Evolutionary conservation across 169 alveolate genomes (phyloP).

Genomic region (Plasmodium sp.): DNA sequence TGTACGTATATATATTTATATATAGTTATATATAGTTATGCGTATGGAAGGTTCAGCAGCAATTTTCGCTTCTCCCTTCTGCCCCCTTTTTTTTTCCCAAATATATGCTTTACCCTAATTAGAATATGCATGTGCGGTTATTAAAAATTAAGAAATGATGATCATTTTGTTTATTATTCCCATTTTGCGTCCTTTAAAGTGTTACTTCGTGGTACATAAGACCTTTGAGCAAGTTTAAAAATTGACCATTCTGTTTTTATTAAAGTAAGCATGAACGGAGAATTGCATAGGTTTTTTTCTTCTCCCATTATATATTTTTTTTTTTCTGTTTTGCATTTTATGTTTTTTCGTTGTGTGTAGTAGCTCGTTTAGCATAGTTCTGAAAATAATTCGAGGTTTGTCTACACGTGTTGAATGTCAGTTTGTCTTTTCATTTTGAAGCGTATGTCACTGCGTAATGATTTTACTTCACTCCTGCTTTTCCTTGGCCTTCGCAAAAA

Average conservation of each 20-base stretch:
- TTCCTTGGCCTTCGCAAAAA: background rate
- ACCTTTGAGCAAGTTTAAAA: background rate
- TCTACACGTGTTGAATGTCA: background rate
- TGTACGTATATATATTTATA: background rate
- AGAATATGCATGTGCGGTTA: background rate
- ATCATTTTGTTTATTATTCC: background rate
- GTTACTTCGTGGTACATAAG: background rate
- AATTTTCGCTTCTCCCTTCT: background rate
- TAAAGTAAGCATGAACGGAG: background rate
- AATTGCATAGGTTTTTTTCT: background rate
- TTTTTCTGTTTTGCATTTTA: background rate
- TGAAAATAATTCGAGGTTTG: background rate
- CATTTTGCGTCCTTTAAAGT: background rate
- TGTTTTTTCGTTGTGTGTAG: background rate
- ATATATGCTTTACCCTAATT: background rate
- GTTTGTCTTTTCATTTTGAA: background rate
- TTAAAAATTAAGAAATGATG: background rate
- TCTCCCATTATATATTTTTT: background rate
- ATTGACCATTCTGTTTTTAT: background rate
- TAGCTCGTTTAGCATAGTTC: background rate
- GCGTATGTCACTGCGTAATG: background rate
- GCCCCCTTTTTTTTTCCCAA: background rate
- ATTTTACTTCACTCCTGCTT: background rate
- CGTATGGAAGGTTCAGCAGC: background rate
- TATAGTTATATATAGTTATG: background rate